Evolutionary conservation across 495 filamentous ascomycete species (phyloP).

Genomic region (Aspergillus haitiensis): DNA sequence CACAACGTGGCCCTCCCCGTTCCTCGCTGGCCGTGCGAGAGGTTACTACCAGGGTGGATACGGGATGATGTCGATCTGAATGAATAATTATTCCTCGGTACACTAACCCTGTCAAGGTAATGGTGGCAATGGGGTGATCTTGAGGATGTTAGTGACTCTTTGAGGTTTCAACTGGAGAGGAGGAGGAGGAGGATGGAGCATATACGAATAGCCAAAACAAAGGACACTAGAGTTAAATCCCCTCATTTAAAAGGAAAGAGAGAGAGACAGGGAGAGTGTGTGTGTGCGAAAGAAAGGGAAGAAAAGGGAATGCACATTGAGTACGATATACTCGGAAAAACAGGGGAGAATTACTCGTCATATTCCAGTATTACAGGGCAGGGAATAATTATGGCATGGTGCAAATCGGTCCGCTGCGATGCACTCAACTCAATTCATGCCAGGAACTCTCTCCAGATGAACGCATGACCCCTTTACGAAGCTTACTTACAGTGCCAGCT

Average conservation of each 20-base stretch:
- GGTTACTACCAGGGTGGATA: conserved; percentile 27
- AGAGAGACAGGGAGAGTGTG: no score
- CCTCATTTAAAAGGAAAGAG: no score
- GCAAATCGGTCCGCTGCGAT: not conserved
- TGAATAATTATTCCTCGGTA: conserved; percentile 11
- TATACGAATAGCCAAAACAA: not conserved
- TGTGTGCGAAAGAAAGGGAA: no score
- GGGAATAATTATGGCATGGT: no score
- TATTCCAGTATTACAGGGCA: no score
- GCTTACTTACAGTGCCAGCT: conserved; percentile 11
- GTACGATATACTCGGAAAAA: no score
- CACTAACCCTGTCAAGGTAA: not conserved
- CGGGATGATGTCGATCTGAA: conserved; percentile 39
- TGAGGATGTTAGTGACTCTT: not conserved
- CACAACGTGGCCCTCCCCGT: conserved; percentile 39
- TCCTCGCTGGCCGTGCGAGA: conserved; percentile 34
- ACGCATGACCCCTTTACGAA: conserved; percentile 19
- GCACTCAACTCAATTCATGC: not conserved
- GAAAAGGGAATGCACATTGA: no score
- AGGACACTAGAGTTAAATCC: not conserved
- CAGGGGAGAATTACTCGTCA: no score
- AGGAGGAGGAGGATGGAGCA: not conserved
- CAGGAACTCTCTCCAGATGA: conserved; percentile 13
- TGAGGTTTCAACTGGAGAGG: not conserved
- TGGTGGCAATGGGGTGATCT: not conserved